Evolutionary conservation across 2,329 filamentous ascomycete species (phyloP).

Genomic region (Xylariales sp.): DNA sequence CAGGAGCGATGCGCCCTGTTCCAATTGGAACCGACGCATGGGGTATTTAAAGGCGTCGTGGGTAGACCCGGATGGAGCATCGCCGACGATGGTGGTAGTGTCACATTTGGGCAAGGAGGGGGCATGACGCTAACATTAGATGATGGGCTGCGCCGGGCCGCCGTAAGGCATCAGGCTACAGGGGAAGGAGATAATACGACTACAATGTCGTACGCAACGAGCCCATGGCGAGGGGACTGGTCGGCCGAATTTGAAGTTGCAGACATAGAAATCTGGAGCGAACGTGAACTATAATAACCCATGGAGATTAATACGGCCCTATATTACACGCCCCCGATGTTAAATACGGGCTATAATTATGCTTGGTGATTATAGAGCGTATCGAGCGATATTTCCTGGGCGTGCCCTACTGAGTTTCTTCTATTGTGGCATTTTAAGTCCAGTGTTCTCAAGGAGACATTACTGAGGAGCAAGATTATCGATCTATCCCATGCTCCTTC

Average conservation of each 20-base stretch:
- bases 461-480: too few species aligned
- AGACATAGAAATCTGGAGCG: constrained; percentile 15
- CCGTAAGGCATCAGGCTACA: not conserved
- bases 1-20: constrained; percentile 1
- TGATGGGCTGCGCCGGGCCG: constrained; percentile 6
- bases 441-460: too few species aligned
- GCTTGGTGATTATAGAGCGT: too few species aligned
- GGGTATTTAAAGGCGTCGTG: constrained; percentile 11
- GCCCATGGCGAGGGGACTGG: constrained; percentile 4
- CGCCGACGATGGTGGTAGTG: not conserved
- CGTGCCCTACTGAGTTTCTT: too few species aligned
- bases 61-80: constrained; percentile 11
- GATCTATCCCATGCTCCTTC: too few species aligned
- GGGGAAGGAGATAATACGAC: not conserved
- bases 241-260: constrained; percentile 7
- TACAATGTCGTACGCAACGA: not conserved
- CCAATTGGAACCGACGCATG: constrained; percentile 9
- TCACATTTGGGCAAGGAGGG: constrained; percentile 15
- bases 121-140: not conserved
- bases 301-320: too few species aligned
- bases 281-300: not conserved
- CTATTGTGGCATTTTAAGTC: too few species aligned
- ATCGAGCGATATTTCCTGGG: too few species aligned
- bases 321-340: too few species aligned
- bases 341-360: too few species aligned